Conservation (phyloP, 2,329 filamentous ascomycete species). For the Diaporthe helianthi region DNA sequence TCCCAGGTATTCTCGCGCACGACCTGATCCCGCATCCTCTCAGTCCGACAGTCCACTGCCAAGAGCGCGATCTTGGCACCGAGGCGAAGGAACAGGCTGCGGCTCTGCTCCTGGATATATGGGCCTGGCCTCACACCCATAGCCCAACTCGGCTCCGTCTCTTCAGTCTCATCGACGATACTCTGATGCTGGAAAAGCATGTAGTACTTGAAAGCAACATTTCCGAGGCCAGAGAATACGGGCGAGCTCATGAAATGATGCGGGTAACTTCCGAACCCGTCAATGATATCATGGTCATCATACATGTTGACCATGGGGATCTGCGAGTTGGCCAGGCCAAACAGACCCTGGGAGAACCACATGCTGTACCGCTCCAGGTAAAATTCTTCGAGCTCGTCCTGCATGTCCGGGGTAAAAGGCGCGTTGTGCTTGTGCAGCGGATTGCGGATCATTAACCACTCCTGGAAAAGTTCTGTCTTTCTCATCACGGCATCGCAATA, state of each 20-base stretch:
- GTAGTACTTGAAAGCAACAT: constrained; percentile 97
- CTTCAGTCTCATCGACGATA: constrained; percentile 78
- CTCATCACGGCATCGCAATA: constrained; percentile 89
- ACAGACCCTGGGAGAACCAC: constrained; percentile 97
- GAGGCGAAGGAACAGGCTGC: constrained; percentile 84
- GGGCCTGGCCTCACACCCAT: constrained; percentile 81
- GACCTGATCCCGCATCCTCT: constrained; percentile 84
- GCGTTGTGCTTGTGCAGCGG: constrained; percentile 79
- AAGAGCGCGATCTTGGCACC: constrained; percentile 82
- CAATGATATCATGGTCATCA: constrained; percentile 92
- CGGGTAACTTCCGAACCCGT: constrained; percentile 92
- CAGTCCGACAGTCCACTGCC: constrained; percentile 89
- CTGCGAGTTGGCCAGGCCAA: constrained; percentile 89
- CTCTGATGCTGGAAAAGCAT: constrained; percentile 98
- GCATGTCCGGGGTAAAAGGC: constrained; percentile 81
- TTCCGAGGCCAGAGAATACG: constrained; percentile 88
- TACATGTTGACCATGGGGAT: constrained; percentile 99
- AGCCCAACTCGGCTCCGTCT: constrained; percentile 89
- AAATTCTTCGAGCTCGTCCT: constrained; percentile 85
- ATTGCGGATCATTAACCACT: constrained; percentile 86
- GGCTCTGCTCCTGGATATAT: constrained; percentile 86
- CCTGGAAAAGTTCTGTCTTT: constrained; percentile 76
- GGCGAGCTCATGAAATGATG: constrained; percentile 90
- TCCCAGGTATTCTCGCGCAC: constrained; percentile 83
- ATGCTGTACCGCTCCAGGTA: constrained; percentile 88